phyloP scores from a whole-genome alignment of 371 early-diverging fungal species.

The Lichtheimia hyalospora region DNA sequence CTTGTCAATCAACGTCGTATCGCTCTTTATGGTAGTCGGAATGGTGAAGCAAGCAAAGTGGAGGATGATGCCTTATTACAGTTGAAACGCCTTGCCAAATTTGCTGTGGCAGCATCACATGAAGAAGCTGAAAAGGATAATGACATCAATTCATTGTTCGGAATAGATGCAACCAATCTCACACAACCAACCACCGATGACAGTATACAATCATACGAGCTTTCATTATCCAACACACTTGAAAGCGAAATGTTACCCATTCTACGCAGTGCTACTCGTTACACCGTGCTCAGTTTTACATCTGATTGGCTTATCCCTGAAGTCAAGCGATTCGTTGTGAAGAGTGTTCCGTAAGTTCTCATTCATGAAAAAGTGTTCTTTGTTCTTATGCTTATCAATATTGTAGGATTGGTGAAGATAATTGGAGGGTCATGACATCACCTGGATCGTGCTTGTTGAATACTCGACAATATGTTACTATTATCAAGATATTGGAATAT shows the following conservation, averaged over 20 bases:
- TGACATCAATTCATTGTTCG: slow-evolving; percentile 28
- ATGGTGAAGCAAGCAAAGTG: slow-evolving; percentile 17
- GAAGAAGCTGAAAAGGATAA: neutral
- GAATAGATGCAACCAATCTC: slow-evolving; percentile 45
- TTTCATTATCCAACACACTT: slow-evolving; percentile 30
- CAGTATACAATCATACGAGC: slow-evolving; percentile 29
- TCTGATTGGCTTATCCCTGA: slow-evolving; percentile 61
- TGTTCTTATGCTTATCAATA: neutral
- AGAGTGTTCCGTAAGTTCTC: slow-evolving; percentile 56
- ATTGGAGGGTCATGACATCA: slow-evolving; percentile 80
- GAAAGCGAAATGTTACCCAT: slow-evolving; percentile 31
- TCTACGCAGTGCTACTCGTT: slow-evolving; percentile 47
- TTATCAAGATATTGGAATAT: slow-evolving; percentile 58
- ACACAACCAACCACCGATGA: slow-evolving; percentile 50
- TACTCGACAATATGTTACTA: slow-evolving; percentile 63
- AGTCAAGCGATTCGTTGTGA: slow-evolving; percentile 70
- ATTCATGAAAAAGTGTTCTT: neutral
- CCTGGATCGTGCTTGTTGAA: slow-evolving; percentile 80
- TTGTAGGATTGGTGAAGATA: slow-evolving; percentile 70
- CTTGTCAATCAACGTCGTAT: slow-evolving; percentile 62
- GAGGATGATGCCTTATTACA: slow-evolving; percentile 25
- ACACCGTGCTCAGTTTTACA: slow-evolving; percentile 50
- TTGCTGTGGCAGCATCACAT: slow-evolving; percentile 25
- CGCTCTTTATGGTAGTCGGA: slow-evolving; percentile 36
- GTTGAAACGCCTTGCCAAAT: slow-evolving; percentile 29